phyloP scores from a whole-genome alignment of 2,329 filamentous ascomycete species.

The Fusarium chaquense region DNA sequence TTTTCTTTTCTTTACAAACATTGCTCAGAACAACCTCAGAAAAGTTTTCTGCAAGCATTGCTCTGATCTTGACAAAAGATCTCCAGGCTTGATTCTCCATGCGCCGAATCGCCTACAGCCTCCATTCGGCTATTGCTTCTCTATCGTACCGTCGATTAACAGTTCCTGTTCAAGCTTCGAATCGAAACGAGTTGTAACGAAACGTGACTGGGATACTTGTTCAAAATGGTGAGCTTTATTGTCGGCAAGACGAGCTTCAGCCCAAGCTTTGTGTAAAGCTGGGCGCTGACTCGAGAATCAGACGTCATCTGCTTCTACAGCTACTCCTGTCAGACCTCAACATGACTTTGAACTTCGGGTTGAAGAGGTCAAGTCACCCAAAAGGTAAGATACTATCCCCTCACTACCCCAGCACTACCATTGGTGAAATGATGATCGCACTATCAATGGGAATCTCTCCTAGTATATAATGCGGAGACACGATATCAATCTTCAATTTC shows the following conservation, averaged over 20 bases:
- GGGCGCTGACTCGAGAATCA: conserved; percentile 51
- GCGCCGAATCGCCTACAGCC: conserved; percentile 43
- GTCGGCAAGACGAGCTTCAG: conserved; percentile 21
- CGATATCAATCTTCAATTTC: conserved; percentile 73
- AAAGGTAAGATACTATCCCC: conserved; percentile 75
- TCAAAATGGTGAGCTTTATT: conserved; percentile 44
- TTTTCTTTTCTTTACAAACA: conserved; percentile 29
- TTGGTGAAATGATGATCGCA: conserved; percentile 77
- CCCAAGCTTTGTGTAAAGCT: conserved; percentile 23
- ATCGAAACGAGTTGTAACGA: conserved; percentile 18
- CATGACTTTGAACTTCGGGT: conserved; percentile 84
- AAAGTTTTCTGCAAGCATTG: conserved; percentile 17
- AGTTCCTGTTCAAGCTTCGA: conserved; percentile 29
- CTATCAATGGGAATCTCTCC: conserved; percentile 99
- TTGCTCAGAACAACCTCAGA: conserved; percentile 22
- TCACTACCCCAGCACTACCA: neutral
- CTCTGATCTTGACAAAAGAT: conserved; percentile 42
- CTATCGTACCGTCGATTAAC: conserved; percentile 18
- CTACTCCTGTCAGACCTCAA: conserved; percentile 70
- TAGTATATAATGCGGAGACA: conserved; percentile 92
- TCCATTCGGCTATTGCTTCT: conserved; percentile 38
- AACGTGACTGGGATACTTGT: conserved; percentile 14
- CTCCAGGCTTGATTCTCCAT: conserved; percentile 38
- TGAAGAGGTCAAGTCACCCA: conserved; percentile 86
- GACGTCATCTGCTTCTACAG: conserved; percentile 79